phyloP scores from a whole-genome alignment of 192 early-diverging fungal genomes.

The Thamnidium elegans region DNA sequence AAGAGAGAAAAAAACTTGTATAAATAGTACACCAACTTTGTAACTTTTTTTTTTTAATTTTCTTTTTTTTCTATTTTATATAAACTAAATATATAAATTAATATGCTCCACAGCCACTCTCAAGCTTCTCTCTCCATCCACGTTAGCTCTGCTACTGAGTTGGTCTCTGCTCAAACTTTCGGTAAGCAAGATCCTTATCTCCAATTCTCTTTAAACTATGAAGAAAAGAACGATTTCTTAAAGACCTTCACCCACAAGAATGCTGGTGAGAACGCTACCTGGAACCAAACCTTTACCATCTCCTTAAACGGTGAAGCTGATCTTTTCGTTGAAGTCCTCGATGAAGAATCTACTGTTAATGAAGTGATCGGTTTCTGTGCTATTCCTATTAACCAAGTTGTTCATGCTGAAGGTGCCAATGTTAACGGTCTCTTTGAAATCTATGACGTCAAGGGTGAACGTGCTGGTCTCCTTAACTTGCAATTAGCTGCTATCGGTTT shows the following conservation, averaged over 20 bases:
- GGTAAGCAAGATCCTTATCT: conserved; percentile 54
- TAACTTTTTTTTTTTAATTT: too few relatives aligned
- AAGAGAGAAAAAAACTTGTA: too few relatives aligned
- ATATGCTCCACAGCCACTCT: not conserved
- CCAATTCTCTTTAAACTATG: conserved; percentile 42
- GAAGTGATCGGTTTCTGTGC: conserved; percentile 48
- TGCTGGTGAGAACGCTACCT: conserved; percentile 45
- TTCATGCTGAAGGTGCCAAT: conserved; percentile 38
- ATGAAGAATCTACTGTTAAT: conserved; percentile 39
- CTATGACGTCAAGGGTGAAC: conserved; percentile 38
- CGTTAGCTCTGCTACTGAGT: conserved; percentile 34
- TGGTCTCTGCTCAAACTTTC: conserved; percentile 37
- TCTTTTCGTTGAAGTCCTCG: conserved; percentile 48
- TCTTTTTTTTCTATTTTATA: not conserved
- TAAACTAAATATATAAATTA: not conserved
- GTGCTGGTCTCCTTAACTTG: conserved; percentile 38
- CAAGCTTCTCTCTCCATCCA: conserved; percentile 32
- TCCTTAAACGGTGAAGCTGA: conserved; percentile 41
- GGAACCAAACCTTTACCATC: conserved; percentile 48
- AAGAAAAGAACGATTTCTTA: conserved; percentile 45
- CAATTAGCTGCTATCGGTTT: conserved; percentile 39
- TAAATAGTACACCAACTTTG: too few relatives aligned
- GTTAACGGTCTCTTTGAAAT: conserved; percentile 45
- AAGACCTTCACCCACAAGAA: conserved; percentile 50
- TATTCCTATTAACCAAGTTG: conserved; percentile 49